Evolutionary conservation across 306 rosid species (phyloP), one percentile per base, ranked within the genome.

Genomic region (Psophocarpus tetragonolobus): DNA sequence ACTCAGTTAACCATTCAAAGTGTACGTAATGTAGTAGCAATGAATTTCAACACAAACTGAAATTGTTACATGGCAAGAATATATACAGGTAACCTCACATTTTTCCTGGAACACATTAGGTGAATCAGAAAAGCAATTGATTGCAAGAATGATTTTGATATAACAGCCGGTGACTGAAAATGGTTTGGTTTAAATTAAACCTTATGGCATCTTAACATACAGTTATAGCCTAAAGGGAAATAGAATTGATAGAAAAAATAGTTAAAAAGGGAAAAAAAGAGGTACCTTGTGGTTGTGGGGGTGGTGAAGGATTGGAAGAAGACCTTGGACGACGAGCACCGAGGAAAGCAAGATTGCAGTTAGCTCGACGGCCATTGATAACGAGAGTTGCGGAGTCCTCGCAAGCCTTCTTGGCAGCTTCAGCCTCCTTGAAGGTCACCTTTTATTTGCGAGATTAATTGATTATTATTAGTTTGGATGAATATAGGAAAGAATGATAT

Each of bases 361-460:
- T 93, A 65, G 97, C 97, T 26, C 89, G 81, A 70, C 97, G 92
- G 30, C 94, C 90, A 56, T 93, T 93, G 87, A 93, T 93, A 78
- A 89, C 65, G 30, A 91, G 89, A 57, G 85, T 39, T 5, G 92
- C 60, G 2, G 93, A 77, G 1, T 93, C 97, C 81, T 87, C 96
- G n/a, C 96, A 93, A 48, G 97, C 96, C 82, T 86, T 90, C 88
- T 91, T 93, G 0, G 97, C 96, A 15, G 94, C 91, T 45, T 91
- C 97, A 13, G 92, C 77, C 47, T 91, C 91, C 87, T 87, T 91
- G 70, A 93, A 93, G 0, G 97, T 93, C 32, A 93, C 97, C 97
- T 93, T 63, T 30, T n/a, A 5, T 20, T 65, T 6, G 2, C 17
- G 7, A 78, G 0, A 23, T 42, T 21, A 11, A 32, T 14, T 67